Evolutionary conservation across 192 early-diverging fungal genomes (phyloP), one percentile per base, ranked within the genome.

Genomic region (Phycomyces blakesleeanus): DNA sequence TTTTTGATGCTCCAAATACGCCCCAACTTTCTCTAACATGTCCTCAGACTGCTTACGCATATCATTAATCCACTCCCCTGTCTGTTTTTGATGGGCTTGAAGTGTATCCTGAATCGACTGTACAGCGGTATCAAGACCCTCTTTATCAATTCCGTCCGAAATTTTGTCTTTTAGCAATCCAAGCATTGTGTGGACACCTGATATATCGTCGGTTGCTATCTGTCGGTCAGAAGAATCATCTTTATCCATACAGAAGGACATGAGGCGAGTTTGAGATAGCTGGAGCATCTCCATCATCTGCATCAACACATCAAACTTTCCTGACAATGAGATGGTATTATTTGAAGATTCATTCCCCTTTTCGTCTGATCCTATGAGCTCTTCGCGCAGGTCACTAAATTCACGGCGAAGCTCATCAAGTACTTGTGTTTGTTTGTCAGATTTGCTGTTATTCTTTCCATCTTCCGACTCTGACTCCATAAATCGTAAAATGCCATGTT

Each of bases 261-360:
- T 63, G 27, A 63, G 41, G 1, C 34, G 55, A 37, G 41, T 26
- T 14, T 65, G 63, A 21, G 41, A 40, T 6, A 65, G 9, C 47
- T 69, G 68, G 9, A 69, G 11, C 7, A 55, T 69, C 41, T 59
- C 68, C 18, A 69, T 55, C 37, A 69, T 57, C 40, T 63, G 55
- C 47, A 63, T 63, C 14, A 69, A 26, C 3, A 57, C 40, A 29
- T 69, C 68, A 53, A 69, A 69, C 52, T 69, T 69, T 5, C 61
- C 59, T 18, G 61, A 62, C 8, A 69, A 40, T 16, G 68, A 69
- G 8, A 54, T 16, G 4, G 24, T 16, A 0, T 25, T 54, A 41
- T 57, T 49, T 29, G 49, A 20, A 27, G 24, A 21, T 1, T 51
- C 53, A 11, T 62, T 54, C 12, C n/a, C 27, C 49, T 39, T 56